Percentiles rank a stretch among this genome's conserved stretches.
Conservation (phyloP, 352 stramenopile genomes). For the Blastocystis sp. region DNA sequence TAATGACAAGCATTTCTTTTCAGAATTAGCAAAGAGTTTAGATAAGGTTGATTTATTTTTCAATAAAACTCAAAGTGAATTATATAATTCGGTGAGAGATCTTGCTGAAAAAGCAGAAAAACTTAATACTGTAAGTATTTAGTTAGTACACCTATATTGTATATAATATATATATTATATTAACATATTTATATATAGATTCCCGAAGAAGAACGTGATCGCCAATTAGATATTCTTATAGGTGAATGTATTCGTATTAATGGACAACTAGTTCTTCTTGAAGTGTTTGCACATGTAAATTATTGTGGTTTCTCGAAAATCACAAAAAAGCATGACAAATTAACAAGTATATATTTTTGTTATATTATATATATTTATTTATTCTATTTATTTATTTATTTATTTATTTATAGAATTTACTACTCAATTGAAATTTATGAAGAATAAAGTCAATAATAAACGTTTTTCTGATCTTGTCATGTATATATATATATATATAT, state of each 20-base stretch:
- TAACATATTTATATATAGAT: constrained; percentile 11
- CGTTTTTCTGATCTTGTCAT: constrained; percentile 28
- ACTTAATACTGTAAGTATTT: background rate
- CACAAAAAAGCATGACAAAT: constrained; percentile 29
- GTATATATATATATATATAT: background rate
- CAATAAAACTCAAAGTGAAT: constrained; percentile 29
- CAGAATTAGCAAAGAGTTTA: constrained; percentile 26
- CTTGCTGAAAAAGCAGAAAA: constrained; percentile 28
- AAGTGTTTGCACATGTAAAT: constrained; percentile 35
- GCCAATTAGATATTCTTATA: constrained; percentile 6
- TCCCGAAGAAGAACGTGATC: constrained; percentile 21
- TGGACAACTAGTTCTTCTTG: constrained; percentile 31
- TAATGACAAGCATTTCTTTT: constrained; percentile 32
- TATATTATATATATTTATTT: too few species aligned
- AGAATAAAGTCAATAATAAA: constrained; percentile 30
- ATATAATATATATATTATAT: too few species aligned
- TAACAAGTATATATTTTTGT: constrained; percentile 1
- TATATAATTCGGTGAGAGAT: constrained; percentile 22
- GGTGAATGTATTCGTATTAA: constrained; percentile 13
- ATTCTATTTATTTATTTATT: too few species aligned
- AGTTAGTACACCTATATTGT: background rate
- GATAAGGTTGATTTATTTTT: constrained; percentile 27
- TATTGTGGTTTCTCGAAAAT: constrained; percentile 36
- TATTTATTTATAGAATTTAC: constrained; percentile 10
- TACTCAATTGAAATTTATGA: constrained; percentile 35